Evolutionary conservation across 164 flowering plant species (phyloP), one percentile per base, ranked within the genome.

Genomic region (Umbellularia californica): DNA sequence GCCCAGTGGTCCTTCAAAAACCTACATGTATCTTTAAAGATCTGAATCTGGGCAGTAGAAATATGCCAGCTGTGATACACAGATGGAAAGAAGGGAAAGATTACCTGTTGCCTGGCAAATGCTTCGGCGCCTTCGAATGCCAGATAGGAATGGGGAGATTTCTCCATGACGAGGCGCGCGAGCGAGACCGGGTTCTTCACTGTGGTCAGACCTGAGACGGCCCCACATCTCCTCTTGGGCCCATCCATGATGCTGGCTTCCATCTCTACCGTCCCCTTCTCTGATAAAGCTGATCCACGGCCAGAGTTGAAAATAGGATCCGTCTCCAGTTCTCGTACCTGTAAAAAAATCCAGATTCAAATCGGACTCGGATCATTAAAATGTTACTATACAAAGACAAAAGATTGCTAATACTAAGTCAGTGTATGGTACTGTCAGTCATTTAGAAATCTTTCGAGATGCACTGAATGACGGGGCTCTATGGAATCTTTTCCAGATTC

Each of bases 161-260:
- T 95, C 35, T 95, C 99, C 98, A 95, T 93, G 47, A 95, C 98
- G 11, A 95, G 92, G 2, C 99, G 89, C 1, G 99, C 99, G 0
- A 95, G 92, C 4, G 99, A 95, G 66, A 95, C 51, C 1, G 99
- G 97, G 79, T 92, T 95, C 67, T 93, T 93, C 35, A 95, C 99
- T 13, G 93, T 93, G 65, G 90, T 83, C n/a, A 95, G 15, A 1
- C 99, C 99, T 5, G 97, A 93, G 17, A 95, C 98, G 50, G 98
- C 99, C 0, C 99, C 99, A 78, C 94, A 95, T 71, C 94, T 75
- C 74, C 97, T 79, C 63, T 75, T 82, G 5, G 77, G 65, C 2
- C 99, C 99, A 63, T 95, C 98, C 99, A 95, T 95, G 41, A 95
- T 95, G 82, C 94, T 90, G 0, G 99, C 98, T 76, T 95, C 99